Evolutionary conservation across 108 stramenopile species (phyloP), one percentile per base, ranked within the genome.

Genomic region (Cyclotella baltica): DNA sequence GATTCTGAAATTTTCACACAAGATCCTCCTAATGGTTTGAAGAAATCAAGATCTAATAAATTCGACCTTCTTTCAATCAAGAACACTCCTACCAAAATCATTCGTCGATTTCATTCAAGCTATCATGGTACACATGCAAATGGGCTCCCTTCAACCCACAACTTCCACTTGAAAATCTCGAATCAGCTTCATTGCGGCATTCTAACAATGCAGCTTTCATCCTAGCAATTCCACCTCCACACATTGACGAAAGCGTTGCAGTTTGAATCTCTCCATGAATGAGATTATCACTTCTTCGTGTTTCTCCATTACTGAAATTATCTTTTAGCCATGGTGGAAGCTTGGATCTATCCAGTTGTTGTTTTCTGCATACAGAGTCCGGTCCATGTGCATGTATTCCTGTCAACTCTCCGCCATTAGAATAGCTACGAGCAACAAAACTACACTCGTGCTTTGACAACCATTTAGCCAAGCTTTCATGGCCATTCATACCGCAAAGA

Each of bases 401-500:
- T 64, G 10, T 64, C 40, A 13, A 3, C 13, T 40, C 23, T 38
- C 31, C 10, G 35, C 2, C 18, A 34, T 62, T n/a, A 16, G 38
- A 64, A 10, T 15, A 43, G 16, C 1, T 38, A 33, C 38, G 62
- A 34, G n/a, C n/a, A n/a, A 69, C 66, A 25, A 65, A 69, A 62
- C 69, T 62, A 28, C 73, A 75, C 61, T 78, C 77, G 3, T 57
- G 53, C 25, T 57, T 55, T 29, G 77, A 78, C 33, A 78, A 47
- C 70, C 70, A 71, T 6, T 47, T 20, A 47, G 77, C 77, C 43
- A 78, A 62, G 34, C 34, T 65, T 19, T 57, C 37, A 27, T 71
- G 48, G 19, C 77, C 77, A 37, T 78, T 69, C 77, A 78, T 78
- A 48, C 70, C 52, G 28, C 70, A 92, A 70, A 96, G 68, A 80